Conservation (phyloP, 768 basidiomycete species). For the Pleurotus djamor region DNA sequence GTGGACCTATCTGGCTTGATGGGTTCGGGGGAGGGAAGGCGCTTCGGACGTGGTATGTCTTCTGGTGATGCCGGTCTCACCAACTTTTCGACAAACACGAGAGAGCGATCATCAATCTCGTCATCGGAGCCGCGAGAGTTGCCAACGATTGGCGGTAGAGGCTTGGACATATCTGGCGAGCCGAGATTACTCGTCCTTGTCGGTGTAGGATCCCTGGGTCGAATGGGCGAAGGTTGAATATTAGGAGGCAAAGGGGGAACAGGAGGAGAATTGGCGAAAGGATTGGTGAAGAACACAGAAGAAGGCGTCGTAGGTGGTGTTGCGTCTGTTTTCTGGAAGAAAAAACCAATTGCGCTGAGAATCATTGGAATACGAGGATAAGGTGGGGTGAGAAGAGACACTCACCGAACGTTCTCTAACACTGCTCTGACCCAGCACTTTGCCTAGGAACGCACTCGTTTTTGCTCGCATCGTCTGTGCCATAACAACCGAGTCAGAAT, state of each 20-base stretch:
- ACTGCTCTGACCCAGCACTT: constrained; percentile 68
- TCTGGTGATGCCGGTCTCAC: constrained; percentile 31
- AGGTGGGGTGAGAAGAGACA: too few species aligned
- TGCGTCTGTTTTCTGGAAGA: constrained; percentile 54
- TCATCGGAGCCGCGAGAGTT: constrained; percentile 25
- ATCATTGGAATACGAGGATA: too few species aligned
- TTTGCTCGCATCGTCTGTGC: constrained; percentile 66
- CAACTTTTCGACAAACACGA: constrained; percentile 54
- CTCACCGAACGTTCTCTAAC: constrained; percentile 71
- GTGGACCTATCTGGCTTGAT: constrained; percentile 26
- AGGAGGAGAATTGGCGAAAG: constrained; percentile 44
- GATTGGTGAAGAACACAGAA: constrained; percentile 35
- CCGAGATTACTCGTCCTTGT: constrained; percentile 24
- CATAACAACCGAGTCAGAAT: constrained; percentile 23
- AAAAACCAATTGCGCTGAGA: neutral
- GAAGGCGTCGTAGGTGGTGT: constrained; percentile 23
- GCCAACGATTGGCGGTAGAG: constrained; percentile 58
- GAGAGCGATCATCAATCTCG: constrained; percentile 50
- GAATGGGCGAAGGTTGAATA: constrained; percentile 31
- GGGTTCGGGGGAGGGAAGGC: constrained; percentile 17
- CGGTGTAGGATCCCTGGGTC: constrained; percentile 53
- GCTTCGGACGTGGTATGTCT: neutral
- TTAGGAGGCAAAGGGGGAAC: constrained; percentile 52
- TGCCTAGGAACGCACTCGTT: constrained; percentile 79
- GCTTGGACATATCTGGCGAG: constrained; percentile 47